Conservation (phyloP, 2,329 filamentous ascomycete species). For the Botrytis fabae region DNA sequence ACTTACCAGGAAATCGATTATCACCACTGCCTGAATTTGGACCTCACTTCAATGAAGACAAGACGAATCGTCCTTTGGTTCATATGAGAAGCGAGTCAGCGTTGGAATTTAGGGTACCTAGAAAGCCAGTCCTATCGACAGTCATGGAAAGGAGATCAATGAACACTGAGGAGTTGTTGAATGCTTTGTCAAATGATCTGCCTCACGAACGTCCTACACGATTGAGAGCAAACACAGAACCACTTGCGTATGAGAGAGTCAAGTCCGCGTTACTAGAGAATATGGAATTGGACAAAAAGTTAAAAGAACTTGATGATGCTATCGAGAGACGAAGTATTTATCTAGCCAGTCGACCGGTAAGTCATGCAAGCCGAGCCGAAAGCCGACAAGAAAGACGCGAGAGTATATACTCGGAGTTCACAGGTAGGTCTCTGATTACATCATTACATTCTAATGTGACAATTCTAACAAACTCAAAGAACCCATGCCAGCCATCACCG, state of each 20-base stretch:
- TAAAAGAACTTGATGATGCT: conserved; percentile 60
- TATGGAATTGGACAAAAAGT: conserved; percentile 58
- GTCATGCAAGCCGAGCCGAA: conserved; percentile 33
- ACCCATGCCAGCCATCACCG: conserved; percentile 52
- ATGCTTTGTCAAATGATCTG: conserved; percentile 32
- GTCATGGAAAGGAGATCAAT: conserved; percentile 33
- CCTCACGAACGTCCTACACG: conserved; percentile 35
- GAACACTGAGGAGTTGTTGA: conserved; percentile 34
- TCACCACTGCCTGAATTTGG: conserved; percentile 60
- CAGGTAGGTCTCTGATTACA: conserved; percentile 28
- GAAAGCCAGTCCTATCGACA: conserved; percentile 39
- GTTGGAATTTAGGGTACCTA: conserved; percentile 36
- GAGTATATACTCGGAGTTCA: conserved; percentile 36
- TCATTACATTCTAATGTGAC: neutral
- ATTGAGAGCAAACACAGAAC: conserved; percentile 37
- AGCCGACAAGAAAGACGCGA: conserved; percentile 28
- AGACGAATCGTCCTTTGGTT: conserved; percentile 23
- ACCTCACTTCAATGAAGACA: conserved; percentile 28
- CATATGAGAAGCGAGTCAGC: conserved; percentile 38
- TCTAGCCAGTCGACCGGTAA: conserved; percentile 39
- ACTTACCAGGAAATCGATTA: conserved; percentile 48
- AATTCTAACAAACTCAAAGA: conserved; percentile 43
- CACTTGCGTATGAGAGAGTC: conserved; percentile 39
- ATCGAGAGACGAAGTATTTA: conserved; percentile 57
- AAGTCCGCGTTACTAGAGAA: conserved; percentile 40